Evolutionary conservation across 2,329 filamentous ascomycete genomes (phyloP).

Genomic region (Pseudogymnoascus sp.): DNA sequence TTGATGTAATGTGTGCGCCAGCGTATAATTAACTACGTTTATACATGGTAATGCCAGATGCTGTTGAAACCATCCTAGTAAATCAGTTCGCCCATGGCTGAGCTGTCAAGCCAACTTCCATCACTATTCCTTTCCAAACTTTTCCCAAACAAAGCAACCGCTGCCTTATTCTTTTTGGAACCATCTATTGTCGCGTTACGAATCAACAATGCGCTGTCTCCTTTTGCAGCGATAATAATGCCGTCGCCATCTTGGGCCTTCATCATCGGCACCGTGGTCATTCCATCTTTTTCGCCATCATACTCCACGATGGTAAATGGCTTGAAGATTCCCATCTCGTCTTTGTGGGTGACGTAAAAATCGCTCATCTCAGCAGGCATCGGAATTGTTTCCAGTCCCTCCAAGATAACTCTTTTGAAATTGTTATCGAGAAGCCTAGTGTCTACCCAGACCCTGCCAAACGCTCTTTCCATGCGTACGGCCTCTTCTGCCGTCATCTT

Average conservation of each 20-base stretch:
- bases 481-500: slow-evolving; percentile 41
- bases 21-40: not conserved
- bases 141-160: not conserved
- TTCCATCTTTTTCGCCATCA: not conserved
- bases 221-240: slow-evolving; percentile 17
- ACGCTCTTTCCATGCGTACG: slow-evolving; percentile 44
- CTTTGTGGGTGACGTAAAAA: slow-evolving; percentile 1
- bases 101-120: not conserved
- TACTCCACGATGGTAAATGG: not conserved
- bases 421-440: slow-evolving; percentile 19
- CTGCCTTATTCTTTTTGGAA: not conserved
- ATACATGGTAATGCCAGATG: not conserved
- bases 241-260: slow-evolving; percentile 16
- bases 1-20: not conserved
- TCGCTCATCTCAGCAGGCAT: slow-evolving; percentile 9
- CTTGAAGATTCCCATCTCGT: not conserved
- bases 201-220: not conserved
- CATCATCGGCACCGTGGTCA: not conserved
- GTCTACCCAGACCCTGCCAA: slow-evolving; percentile 59
- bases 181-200: not conserved
- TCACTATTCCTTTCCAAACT: not conserved
- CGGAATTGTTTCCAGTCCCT: slow-evolving; percentile 18
- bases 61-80: not conserved
- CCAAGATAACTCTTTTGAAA: slow-evolving; percentile 21
- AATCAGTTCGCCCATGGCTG: not conserved